Percentiles rank a stretch among this genome's conserved stretches.
Evolutionary conservation across 345 rosid species (phyloP).

Genomic region (Linum tenue): DNA sequence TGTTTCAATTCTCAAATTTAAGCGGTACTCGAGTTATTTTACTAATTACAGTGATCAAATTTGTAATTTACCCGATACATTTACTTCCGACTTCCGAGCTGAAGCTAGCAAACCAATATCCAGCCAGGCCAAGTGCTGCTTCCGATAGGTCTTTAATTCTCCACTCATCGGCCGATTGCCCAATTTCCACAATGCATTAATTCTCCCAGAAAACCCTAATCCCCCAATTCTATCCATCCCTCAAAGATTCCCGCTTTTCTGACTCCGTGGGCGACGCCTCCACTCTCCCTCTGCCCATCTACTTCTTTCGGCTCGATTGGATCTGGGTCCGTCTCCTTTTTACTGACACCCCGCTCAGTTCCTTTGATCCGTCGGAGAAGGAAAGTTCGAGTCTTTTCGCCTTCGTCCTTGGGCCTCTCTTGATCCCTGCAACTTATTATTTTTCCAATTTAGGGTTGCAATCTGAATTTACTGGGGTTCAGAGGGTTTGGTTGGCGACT

Average conservation of each 20-base stretch:
- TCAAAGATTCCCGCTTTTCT: not conserved
- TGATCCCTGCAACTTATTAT: not conserved
- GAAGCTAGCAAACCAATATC: no score
- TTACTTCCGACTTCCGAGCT: no score
- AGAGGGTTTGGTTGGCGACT: not conserved
- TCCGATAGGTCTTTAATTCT: no score
- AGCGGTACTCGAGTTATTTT: no score
- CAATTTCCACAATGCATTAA: no score
- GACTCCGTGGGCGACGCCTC: no score
- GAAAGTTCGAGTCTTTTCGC: not conserved
- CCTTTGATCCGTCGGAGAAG: not conserved
- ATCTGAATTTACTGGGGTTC: not conserved
- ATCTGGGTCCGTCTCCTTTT: not conserved
- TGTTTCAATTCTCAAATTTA: no score
- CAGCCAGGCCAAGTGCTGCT: no score
- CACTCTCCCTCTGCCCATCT: not conserved
- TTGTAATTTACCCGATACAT: no score
- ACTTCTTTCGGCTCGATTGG: slow-evolving; percentile 4
- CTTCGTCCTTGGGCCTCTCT: not conserved
- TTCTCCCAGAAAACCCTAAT: not conserved
- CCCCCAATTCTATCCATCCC: not conserved
- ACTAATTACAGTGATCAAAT: no score
- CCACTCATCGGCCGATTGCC: no score
- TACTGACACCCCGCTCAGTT: not conserved
- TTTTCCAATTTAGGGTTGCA: not conserved